A percentile compares a stretch with the other conserved stretches of the same genome.
Evolutionary conservation across 805 yeast species (phyloP).

Genomic region (Danielozyma ontarioensis): DNA sequence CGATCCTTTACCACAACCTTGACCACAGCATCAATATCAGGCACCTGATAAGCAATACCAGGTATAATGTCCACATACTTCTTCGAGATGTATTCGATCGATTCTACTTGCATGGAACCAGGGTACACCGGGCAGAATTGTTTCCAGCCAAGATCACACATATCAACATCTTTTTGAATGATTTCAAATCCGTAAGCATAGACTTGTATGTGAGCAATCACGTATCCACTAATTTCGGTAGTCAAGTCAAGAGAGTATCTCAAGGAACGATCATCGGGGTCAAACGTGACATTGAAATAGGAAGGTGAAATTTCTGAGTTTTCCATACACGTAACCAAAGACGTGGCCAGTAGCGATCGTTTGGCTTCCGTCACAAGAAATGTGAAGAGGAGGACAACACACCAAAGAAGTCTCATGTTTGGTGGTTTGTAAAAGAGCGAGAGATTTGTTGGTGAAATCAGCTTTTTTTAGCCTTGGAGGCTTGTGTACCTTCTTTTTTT

Average conservation of each 20-base stretch:
- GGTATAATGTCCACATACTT: constrained; percentile 59
- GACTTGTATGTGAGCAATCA: constrained; percentile 65
- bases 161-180: constrained; percentile 51
- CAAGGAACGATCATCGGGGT: constrained; percentile 66
- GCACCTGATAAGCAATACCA: constrained; percentile 80
- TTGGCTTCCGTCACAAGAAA: constrained; percentile 8
- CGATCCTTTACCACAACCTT: constrained; percentile 46
- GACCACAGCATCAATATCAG: constrained; percentile 78
- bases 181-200: constrained; percentile 83
- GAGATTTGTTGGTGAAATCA: too few relatives aligned
- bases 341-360: constrained; percentile 49
- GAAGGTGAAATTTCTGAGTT: constrained; percentile 68
- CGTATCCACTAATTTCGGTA: constrained; percentile 61
- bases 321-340: constrained; percentile 84
- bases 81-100: constrained; percentile 54
- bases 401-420: too few relatives aligned
- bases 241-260: constrained; percentile 65
- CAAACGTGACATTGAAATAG: constrained; percentile 67
- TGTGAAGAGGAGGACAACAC: too few relatives aligned
- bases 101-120: constrained; percentile 72
- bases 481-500: too few relatives aligned
- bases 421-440: too few relatives aligned
- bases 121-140: constrained; percentile 89
- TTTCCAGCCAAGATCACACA: constrained; percentile 69
- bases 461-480: too few relatives aligned